These are phyloP conservation scores for Herpetospermum pedunculosum DNA, from an alignment of 306 rosid species.

Conservation along the genomic window DNA sequence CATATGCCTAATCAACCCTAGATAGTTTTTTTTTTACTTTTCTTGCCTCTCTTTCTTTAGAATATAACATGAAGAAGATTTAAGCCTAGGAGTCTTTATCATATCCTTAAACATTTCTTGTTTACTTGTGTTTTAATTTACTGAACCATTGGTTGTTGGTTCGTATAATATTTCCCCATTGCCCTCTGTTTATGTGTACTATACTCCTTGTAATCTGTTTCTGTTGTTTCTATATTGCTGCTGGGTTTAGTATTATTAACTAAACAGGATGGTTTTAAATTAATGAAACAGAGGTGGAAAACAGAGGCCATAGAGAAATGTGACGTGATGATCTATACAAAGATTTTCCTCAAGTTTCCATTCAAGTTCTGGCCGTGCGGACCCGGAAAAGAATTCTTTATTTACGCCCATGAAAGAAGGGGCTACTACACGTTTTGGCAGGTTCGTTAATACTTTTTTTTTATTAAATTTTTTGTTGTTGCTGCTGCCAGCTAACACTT, in stretches of 20 bases:
- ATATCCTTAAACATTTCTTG: neutral
- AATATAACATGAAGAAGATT: neutral
- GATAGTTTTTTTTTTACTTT: neutral
- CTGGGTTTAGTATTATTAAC: neutral
- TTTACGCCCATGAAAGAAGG: constrained; percentile 90
- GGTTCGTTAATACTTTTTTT: constrained; percentile 29
- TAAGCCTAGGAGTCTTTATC: neutral
- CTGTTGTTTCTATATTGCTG: neutral
- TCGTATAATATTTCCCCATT: neutral
- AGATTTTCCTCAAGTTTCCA: constrained; percentile 92
- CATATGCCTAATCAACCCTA: neutral
- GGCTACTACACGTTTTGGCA: constrained; percentile 99
- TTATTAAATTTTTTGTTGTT: neutral
- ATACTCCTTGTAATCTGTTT: neutral
- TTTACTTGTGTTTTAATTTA: neutral
- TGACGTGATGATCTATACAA: constrained; percentile 87
- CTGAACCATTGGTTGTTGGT: neutral
- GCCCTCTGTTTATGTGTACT: neutral
- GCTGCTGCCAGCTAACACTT: constrained; percentile 4
- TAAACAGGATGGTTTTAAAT: neutral
- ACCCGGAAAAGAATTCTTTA: constrained; percentile 86
- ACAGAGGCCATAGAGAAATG: constrained; percentile 74
- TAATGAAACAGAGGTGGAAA: constrained; percentile 71
- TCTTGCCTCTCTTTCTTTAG: neutral
- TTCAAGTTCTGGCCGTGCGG: constrained; percentile 84